Conservation (phyloP, 2,329 filamentous ascomycete species). For the Nemania serpens region DNA sequence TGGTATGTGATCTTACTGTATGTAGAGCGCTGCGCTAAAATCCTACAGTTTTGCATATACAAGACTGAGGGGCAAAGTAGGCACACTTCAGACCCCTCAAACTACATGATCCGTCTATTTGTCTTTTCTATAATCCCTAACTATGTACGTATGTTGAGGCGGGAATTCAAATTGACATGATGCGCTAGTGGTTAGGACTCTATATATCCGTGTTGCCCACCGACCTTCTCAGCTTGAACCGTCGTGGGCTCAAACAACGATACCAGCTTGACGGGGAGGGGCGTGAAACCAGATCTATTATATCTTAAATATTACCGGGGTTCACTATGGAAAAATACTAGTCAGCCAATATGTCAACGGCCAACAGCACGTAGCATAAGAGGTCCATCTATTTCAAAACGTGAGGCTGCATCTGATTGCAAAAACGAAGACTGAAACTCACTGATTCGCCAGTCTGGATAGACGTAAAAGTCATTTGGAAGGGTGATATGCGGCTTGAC, state of each 20-base stretch:
- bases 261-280: neutral
- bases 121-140: no score
- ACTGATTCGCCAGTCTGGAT: slow-evolving; percentile 53
- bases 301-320: slow-evolving; percentile 19
- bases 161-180: no score
- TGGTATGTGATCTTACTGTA: no score
- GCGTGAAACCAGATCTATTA: neutral
- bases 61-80: no score
- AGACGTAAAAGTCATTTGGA: slow-evolving; percentile 45
- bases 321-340: slow-evolving; percentile 24
- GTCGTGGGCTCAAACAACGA: neutral
- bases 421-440: slow-evolving; percentile 3
- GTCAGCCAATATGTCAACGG: slow-evolving; percentile 8
- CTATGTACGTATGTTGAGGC: no score
- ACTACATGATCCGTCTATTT: no score
- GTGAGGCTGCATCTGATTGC: neutral
- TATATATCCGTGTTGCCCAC: no score
- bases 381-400: neutral
- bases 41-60: no score
- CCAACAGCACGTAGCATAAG: no score
- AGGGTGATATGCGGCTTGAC: slow-evolving; percentile 55
- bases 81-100: no score
- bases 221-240: neutral
- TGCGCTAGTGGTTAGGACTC: no score
- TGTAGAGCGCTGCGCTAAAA: no score